Evolutionary conservation across 202 grass and related monocot genomes (phyloP), one percentile per base, ranked within the genome.

Genomic region (Saccharum hybrid): DNA sequence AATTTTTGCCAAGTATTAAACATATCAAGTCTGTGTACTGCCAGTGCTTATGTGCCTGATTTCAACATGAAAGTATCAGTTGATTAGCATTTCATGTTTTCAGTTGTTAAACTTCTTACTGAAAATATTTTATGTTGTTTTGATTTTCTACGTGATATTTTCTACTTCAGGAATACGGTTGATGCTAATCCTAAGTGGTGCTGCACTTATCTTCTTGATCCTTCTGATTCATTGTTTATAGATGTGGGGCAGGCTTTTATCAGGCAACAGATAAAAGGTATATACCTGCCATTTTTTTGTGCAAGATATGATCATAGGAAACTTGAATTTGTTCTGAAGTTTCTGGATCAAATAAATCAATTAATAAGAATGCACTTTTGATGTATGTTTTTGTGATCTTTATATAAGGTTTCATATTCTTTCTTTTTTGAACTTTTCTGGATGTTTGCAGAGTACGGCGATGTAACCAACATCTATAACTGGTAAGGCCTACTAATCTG

Each of bases 171-270:
- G 95, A 98, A 98, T 81, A 98, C 95, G 75, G 95, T 98, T 66
- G 65, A 94, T 90, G 90, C 82, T 91, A 78, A 98, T 86, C 86
- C 63, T 62, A 91, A 85, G 46, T 98, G 88, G 88, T 98, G 95
- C 81, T 98, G 95, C 77, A 98, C 95, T 63, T 98, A 98, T 90
- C 89, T 98, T 85, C 92, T 98, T 85, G 92, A 90, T 89, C 92
- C 95, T 85, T 85, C 92, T 30, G 95, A 98, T 91, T 69, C 92
- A 68, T 88, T 98, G 72, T 98, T 98, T 90, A 83, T 98, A 88
- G 87, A 98, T 84, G 71, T 98, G 79, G 95, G 95, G 13, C 83
- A 85, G 64, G 90, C 92, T 80, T 98, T 98, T 93, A 94, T 98
- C 75, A 93, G 43, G 67, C 77, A 98, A 70, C 92, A 98, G 85